Evolutionary conservation across 106 monocot species (phyloP).

Genomic region (Amphibolis antarctica): DNA sequence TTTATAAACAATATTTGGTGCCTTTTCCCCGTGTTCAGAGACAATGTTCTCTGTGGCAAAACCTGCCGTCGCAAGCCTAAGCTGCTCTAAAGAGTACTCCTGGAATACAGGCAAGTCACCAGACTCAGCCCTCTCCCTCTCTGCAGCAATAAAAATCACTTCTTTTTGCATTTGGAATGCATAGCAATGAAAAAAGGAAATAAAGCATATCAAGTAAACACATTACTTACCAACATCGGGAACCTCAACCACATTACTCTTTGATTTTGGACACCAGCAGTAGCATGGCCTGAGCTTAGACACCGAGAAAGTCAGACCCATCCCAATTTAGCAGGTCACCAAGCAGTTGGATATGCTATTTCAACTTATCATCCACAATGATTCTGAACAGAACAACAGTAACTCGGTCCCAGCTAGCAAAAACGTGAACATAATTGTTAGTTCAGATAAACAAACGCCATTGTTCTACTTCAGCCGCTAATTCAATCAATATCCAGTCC

Average conservation of each 20-base stretch:
- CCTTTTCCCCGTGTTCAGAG: conserved; percentile 88
- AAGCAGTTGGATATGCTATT: neutral
- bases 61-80: conserved; percentile 72
- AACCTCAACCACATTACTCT: conserved; percentile 41
- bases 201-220: neutral
- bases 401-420: neutral
- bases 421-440: neutral
- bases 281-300: conserved; percentile 15
- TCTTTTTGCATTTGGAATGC: conserved; percentile 9
- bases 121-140: conserved; percentile 35
- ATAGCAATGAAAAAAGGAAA: neutral
- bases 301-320: conserved; percentile 55
- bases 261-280: conserved; percentile 44
- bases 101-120: conserved; percentile 57
- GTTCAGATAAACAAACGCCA: neutral
- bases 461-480: neutral
- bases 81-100: conserved; percentile 81
- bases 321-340: conserved; percentile 6
- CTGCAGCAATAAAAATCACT: conserved; percentile 21
- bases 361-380: neutral
- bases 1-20: conserved; percentile 90
- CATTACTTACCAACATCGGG: conserved; percentile 31
- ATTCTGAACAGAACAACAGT: neutral
- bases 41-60: conserved; percentile 83
- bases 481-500: neutral